phyloP scores from a whole-genome alignment of 1,139 yeast species.

The Magnusiomyces fungicola region DNA sequence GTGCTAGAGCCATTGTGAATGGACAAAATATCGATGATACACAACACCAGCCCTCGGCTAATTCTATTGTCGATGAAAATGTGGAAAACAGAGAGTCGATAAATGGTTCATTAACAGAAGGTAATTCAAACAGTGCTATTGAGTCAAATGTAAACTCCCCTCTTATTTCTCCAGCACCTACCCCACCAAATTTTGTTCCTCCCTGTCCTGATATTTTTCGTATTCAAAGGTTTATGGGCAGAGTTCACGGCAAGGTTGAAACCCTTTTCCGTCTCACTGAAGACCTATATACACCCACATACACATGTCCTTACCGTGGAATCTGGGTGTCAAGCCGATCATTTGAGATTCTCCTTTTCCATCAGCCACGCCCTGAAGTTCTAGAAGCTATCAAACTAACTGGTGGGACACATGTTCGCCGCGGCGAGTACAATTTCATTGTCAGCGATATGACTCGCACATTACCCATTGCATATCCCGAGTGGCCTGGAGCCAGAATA shows the following conservation, averaged over 20 bases:
- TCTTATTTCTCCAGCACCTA: neutral
- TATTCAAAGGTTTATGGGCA: constrained; percentile 17
- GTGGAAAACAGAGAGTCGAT: too few species aligned
- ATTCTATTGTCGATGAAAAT: too few species aligned
- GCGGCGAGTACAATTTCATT: constrained; percentile 27
- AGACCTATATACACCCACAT: constrained; percentile 11
- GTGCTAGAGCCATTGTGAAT: too few species aligned
- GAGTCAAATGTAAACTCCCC: too few species aligned
- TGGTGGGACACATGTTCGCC: constrained; percentile 26
- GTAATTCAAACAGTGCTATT: too few species aligned
- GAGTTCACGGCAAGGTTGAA: constrained; percentile 14
- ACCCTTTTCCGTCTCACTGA: constrained; percentile 17
- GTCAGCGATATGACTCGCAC: constrained; percentile 22
- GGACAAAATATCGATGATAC: too few species aligned
- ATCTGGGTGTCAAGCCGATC: constrained; percentile 25
- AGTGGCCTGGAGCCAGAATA: constrained; percentile 24
- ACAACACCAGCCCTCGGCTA: too few species aligned
- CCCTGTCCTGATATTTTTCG: constrained; percentile 20
- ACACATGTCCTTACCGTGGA: constrained; percentile 23
- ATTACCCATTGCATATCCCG: constrained; percentile 19
- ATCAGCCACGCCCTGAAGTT: constrained; percentile 20
- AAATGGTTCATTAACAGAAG: too few species aligned
- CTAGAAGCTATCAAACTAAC: constrained; percentile 29
- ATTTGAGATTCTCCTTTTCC: constrained; percentile 22
- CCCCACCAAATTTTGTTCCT: neutral